Base-by-base conservation (phyloP, 805 yeast genomes). In the Spathaspora gorwiae region DNA sequence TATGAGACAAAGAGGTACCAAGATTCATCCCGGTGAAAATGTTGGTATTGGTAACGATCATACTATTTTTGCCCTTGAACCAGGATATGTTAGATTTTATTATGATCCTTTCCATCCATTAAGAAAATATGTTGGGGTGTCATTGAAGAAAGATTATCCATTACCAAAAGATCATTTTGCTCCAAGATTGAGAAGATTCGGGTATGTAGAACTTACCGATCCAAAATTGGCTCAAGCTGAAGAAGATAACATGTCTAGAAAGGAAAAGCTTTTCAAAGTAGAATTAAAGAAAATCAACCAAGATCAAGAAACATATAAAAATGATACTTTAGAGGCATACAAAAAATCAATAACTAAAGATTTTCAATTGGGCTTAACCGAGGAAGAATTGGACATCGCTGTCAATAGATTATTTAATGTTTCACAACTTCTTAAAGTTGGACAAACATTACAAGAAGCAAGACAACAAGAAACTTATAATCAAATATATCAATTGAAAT, bases 31-130 rank as follows among this genome's bases (percentile, higher is more conserved):
- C 0, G 99, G 99, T 31, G 95, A 87, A 54, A 90, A 94, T 55
- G 86, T 81, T 9, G 83, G 82, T 7, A 87, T 92, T 49, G 99
- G 99, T 51, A 84, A 81, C 57, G 98, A 94, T 64, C 97, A 90
- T 64, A 92, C 99, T 1, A 78, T 94, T 30, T 89, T 75, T 64
- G 97, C 99, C 3, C 57, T 73, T 32, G 98, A 94, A 61, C 96
- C 97, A 2, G 99, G 99, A 26, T 89, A 73, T 62, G 97, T 92
- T 29, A 79, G 95, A 51, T 94, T 80, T 67, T 94, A 94, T 66
- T 70, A 84, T 49, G 97, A 94, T 70, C 98, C 99, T 5, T 94
- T 94, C 75, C 98, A 94, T 60, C 97, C 98, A 37, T 80, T 81
- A 62, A 81, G 97, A 61, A 85, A 83, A 60, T 88, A 87, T 60